phyloP scores from a whole-genome alignment of 2,329 filamentous ascomycete genomes.

The Cladosporium velox region DNA sequence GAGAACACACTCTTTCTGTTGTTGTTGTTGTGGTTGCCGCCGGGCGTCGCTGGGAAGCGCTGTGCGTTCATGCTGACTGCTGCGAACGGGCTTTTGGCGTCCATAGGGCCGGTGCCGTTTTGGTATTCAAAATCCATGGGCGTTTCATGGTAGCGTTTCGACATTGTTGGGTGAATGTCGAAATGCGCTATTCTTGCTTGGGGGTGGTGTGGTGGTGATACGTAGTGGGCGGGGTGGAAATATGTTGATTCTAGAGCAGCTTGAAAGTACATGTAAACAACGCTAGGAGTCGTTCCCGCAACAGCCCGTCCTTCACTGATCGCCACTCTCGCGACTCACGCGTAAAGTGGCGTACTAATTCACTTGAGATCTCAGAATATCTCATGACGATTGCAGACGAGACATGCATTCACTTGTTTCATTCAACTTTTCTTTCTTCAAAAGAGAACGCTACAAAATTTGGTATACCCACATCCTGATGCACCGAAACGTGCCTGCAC shows the following conservation, averaged over 20 bases:
- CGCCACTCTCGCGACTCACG: constrained; percentile 9
- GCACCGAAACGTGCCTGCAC: not conserved
- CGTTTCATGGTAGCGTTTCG: constrained; percentile 43
- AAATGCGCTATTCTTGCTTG: not conserved
- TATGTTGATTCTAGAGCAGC: constrained; percentile 11
- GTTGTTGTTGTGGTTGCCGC: constrained; percentile 6
- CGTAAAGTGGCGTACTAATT: not conserved
- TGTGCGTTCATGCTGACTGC: constrained; percentile 41
- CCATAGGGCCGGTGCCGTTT: constrained; percentile 49
- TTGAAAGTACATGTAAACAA: constrained; percentile 10
- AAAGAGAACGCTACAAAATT: constrained; percentile 1
- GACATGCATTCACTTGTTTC: not conserved
- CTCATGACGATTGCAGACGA: not conserved
- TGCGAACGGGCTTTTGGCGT: constrained; percentile 51
- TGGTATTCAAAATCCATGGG: constrained; percentile 59
- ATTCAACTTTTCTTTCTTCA: not conserved
- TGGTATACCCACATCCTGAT: constrained; percentile 13
- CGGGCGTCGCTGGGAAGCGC: constrained; percentile 28
- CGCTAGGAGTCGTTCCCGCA: constrained; percentile 1
- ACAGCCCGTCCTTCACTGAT: constrained; percentile 4
- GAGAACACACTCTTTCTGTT: constrained; percentile 37
- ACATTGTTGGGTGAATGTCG: constrained; percentile 26
- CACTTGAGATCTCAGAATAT: not conserved
- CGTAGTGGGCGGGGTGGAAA: constrained; percentile 2
- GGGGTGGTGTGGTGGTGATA: no score